Base-by-base conservation (phyloP, 177 flowering plant genomes). In the Vitis hybrid region DNA sequence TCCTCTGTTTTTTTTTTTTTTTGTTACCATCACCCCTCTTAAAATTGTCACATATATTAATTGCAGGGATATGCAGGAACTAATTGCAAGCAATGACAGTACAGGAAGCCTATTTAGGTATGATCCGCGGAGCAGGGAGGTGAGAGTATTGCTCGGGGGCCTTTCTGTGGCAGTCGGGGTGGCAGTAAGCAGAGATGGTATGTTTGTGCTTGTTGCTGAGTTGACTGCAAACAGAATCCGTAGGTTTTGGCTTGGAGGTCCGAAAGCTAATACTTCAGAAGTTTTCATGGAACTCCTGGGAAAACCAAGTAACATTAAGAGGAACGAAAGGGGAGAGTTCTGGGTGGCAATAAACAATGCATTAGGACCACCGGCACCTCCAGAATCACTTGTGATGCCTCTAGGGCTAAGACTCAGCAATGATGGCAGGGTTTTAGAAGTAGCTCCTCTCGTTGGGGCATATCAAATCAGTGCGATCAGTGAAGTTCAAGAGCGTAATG, bases 271-370 rank as follows among this genome's bases (percentile, higher is more conserved):
- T 1, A 65, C 60, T 2, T 0, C 19, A 11, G 74, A 77, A 21
- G 56, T 74, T 4, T 77, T 80, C 63, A 54, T 64, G 1, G 61
- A 66, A 5, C 64, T 77, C 14, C 54, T 30, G 14, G 15, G 69
- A 26, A n/a, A 39, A 30, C 80, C 78, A 2, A 80, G 77, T 62
- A 80, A 77, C 74, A 72, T 77, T 4, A 80, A 77, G 72, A 71
- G 70, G 34, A 74, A 64, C 63, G 11, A 7, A 1, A 49, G 18
- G 1, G 83, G 80, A 11, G 78, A 72, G 13, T 77, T 80, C 49
- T 80, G 80, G 84, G 77, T 81, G 18, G 81, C 82, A 2, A n/a
- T 76, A 9, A 70, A 72, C 54, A 30, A 62, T 11, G 78, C 70
- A 11, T 56, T 66, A 56, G 69, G 65, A 17, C 45, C 45, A 34